A percentile compares a stretch with the other conserved stretches of the same genome.
These are phyloP conservation scores for Vinca major DNA, from an alignment of 305 asterid genomes.

Conservation along the genomic window DNA sequence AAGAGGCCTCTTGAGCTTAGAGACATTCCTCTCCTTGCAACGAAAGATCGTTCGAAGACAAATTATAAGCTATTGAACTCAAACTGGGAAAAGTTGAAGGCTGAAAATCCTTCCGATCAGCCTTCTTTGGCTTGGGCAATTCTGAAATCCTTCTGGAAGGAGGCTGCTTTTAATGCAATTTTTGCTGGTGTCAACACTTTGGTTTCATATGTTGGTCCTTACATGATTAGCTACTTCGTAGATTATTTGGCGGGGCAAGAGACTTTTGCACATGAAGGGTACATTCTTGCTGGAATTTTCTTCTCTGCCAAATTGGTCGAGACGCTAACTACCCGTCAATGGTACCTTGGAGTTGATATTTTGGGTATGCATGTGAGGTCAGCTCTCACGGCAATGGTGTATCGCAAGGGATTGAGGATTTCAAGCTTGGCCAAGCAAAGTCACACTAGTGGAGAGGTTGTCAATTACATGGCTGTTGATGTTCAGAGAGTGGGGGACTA, in stretches of 20 bases:
- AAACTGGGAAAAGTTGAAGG: conserved; percentile 77
- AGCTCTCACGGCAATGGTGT: conserved; percentile 97
- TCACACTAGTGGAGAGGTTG: conserved; percentile 88
- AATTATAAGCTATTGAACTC: conserved; percentile 66
- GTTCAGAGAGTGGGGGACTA: conserved; percentile 99
- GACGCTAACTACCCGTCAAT: conserved; percentile 77
- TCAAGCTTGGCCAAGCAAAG: conserved; percentile 86
- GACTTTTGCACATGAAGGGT: conserved; percentile 73
- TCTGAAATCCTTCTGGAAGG: conserved; percentile 82
- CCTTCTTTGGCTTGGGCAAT: conserved; percentile 91
- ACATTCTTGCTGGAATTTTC: conserved; percentile 80
- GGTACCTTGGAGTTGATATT: conserved; percentile 97
- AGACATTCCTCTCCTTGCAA: conserved; percentile 82
- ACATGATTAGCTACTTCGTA: conserved; percentile 90
- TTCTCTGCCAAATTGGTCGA: conserved; percentile 78
- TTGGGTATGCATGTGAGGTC: conserved; percentile 98
- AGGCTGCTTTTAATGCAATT: conserved; percentile 83
- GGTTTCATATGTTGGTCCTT: conserved; percentile 95
- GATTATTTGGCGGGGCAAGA: conserved; percentile 78
- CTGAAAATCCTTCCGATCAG: conserved; percentile 44
- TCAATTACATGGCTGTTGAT: conserved; percentile 98
- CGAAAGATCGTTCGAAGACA: conserved; percentile 80
- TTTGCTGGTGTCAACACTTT: conserved; percentile 78
- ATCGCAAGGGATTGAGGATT: conserved; percentile 77
- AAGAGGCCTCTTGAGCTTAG: conserved; percentile 86